Percentiles rank a stretch among this genome's conserved stretches.
Evolutionary conservation across 2,329 filamentous ascomycete species (phyloP).

Genomic region (Cladosporium sp.): DNA sequence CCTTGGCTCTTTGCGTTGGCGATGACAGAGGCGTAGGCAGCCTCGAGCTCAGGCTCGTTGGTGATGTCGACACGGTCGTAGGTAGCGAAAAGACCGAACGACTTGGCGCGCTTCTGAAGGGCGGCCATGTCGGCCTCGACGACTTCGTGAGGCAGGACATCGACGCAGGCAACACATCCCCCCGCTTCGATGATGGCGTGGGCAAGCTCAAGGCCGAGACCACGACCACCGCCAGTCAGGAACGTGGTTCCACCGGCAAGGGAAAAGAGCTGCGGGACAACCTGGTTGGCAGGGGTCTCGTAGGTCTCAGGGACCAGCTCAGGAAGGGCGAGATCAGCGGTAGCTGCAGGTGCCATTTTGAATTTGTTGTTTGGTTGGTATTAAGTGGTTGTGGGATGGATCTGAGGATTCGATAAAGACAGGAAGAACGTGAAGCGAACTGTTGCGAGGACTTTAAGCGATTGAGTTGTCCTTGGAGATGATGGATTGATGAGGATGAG

Average conservation of each 20-base stretch:
- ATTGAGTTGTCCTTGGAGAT: not conserved
- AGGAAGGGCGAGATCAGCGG: conserved; percentile 6
- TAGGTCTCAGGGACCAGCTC: conserved; percentile 1
- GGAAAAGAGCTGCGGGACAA: conserved; percentile 9
- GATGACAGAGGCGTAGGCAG: conserved; percentile 58
- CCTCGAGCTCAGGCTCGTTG: conserved; percentile 49
- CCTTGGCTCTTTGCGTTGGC: conserved; percentile 62
- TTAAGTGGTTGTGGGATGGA: not conserved
- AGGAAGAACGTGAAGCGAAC: not conserved
- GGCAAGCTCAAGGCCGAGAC: conserved; percentile 30
- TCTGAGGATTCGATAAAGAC: not conserved
- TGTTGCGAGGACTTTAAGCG: not conserved
- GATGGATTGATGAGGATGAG: not conserved
- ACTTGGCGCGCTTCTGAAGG: conserved; percentile 54
- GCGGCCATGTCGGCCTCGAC: conserved; percentile 6
- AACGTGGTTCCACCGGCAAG: conserved; percentile 17
- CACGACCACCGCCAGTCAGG: conserved; percentile 28
- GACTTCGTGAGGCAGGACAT: conserved; percentile 36
- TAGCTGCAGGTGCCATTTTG: conserved; percentile 9
- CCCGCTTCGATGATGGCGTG: conserved; percentile 38
- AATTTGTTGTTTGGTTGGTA: not conserved
- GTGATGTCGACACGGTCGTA: conserved; percentile 77
- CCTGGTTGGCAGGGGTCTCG: conserved; percentile 7
- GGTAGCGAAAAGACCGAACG: conserved; percentile 59
- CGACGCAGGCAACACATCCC: conserved; percentile 46